phyloP scores from a whole-genome alignment of 192 early-diverging fungal genomes.

The Borealophlyctis nickersoniae region DNA sequence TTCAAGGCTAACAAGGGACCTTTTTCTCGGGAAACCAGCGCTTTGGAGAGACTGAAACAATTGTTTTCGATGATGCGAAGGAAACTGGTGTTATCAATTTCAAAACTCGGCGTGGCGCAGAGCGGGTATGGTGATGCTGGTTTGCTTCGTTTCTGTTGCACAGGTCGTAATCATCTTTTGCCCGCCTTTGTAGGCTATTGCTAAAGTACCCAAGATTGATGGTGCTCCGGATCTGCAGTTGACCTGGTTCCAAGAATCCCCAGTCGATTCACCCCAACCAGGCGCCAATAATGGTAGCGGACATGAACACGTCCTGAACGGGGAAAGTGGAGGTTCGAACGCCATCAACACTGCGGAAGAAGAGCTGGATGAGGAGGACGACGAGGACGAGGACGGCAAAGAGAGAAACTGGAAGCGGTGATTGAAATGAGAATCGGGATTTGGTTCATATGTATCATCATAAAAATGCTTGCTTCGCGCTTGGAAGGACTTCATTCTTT shows the following conservation, averaged over 20 bases:
- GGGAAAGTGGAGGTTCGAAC: not conserved
- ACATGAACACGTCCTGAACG: not conserved
- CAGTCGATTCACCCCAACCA: not conserved
- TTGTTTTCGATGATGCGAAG: not conserved
- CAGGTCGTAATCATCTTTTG: not conserved
- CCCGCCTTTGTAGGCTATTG: not conserved
- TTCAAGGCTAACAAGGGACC: too few species aligned
- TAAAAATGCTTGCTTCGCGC: too few species aligned
- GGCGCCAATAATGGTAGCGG: not conserved
- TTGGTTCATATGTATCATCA: too few species aligned
- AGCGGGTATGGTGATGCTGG: not conserved
- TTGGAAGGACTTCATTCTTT: too few species aligned
- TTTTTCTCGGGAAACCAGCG: too few species aligned
- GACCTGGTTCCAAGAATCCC: not conserved
- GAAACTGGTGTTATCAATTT: not conserved
- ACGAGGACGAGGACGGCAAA: conserved; percentile 9
- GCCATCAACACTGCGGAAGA: not conserved
- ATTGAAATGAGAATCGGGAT: too few species aligned
- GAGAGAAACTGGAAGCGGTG: conserved; percentile 1
- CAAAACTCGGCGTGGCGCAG: not conserved
- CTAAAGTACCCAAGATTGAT: not conserved
- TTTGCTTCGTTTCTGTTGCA: not conserved
- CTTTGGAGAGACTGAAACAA: not conserved
- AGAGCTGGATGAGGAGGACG: conserved; percentile 7
- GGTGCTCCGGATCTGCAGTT: not conserved